Conservation (phyloP, 2,329 filamentous ascomycete genomes). For the Paraconiothyrium sp. region DNA sequence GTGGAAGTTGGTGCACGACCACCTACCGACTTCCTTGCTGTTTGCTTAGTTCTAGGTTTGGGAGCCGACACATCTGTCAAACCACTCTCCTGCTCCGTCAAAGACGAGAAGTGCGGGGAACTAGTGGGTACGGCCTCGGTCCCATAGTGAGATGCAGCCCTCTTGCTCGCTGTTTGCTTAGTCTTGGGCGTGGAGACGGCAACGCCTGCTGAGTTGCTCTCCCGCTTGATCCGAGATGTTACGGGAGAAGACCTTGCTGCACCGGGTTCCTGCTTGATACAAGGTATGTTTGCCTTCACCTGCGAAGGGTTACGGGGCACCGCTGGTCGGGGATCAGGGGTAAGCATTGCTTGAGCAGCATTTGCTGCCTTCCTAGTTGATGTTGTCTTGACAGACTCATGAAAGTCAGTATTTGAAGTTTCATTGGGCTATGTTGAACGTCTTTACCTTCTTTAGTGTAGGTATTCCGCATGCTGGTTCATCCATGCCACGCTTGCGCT, state of each 20-base stretch:
- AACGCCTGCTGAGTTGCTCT: slow-evolving; percentile 18
- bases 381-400: background rate
- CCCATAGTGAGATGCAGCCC: too few species aligned
- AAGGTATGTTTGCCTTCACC: slow-evolving; percentile 1
- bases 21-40: too few species aligned
- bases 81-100: too few species aligned
- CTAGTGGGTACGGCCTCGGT: too few species aligned
- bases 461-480: background rate
- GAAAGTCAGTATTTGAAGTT: background rate
- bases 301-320: too few species aligned
- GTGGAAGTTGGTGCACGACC: background rate
- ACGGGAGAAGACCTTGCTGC: slow-evolving; percentile 5
- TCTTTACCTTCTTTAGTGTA: slow-evolving; percentile 16
- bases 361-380: slow-evolving; percentile 1
- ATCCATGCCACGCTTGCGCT: slow-evolving; percentile 17
- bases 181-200: too few species aligned
- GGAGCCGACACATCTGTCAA: too few species aligned
- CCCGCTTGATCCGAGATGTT: slow-evolving; percentile 19
- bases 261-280: slow-evolving; percentile 10
- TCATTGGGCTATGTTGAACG: background rate
- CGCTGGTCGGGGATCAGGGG: too few species aligned
- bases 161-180: background rate
- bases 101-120: too few species aligned
- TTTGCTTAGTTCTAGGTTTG: too few species aligned
- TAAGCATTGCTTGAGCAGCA: too few species aligned